Base-by-base conservation (phyloP, 2,329 filamentous ascomycete species). In the Drechslera avenae region DNA sequence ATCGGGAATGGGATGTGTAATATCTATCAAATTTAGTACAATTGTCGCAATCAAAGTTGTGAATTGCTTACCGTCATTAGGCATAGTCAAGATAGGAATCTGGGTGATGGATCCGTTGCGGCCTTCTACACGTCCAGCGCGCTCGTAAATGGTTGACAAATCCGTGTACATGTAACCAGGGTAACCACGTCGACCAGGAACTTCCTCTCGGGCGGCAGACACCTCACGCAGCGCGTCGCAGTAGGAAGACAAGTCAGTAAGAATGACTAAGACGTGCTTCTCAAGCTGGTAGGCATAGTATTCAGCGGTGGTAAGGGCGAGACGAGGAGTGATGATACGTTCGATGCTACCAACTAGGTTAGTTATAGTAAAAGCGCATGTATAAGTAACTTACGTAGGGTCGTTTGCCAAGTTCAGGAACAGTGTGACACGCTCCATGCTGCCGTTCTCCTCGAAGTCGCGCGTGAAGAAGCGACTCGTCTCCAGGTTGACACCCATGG, bases 131-230 rank as follows among this genome's bases (percentile, higher is more conserved):
- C 94, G 94, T 72, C 94, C 94, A 66, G 94, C 94, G 80, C 94
- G 92, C 80, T 99, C 94, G 83, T 99, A 99, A 69, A 99, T 97
- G 72, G 94, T 99, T 53, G 94, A 97, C 86, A 99, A 89, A 86
- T 99, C 95, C 65, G 94, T 99, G 83, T 99, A 99, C 94, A 99
- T 99, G 84, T 99, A 99, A 90, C 94, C 94, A 46, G 94, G 94
- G 81, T 94, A 99, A 84, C 94, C 94, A 86, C 94, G 93, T 76
- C 94, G 93, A 83, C 94, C 94, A 33, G 94, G 94, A 35, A 99
- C 94, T 86, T 99, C 94, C 83, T 99, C 94, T 80, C 94, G 86
- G 45, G 94, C 94, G 46, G 94, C 93, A 12, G 94, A 99, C 42
- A 99, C 94, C 79, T 99, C 94, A 85, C 94, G 94, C 61, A 99